Conservation (phyloP, 768 basidiomycete species). For the Rhizopogon sp. region DNA sequence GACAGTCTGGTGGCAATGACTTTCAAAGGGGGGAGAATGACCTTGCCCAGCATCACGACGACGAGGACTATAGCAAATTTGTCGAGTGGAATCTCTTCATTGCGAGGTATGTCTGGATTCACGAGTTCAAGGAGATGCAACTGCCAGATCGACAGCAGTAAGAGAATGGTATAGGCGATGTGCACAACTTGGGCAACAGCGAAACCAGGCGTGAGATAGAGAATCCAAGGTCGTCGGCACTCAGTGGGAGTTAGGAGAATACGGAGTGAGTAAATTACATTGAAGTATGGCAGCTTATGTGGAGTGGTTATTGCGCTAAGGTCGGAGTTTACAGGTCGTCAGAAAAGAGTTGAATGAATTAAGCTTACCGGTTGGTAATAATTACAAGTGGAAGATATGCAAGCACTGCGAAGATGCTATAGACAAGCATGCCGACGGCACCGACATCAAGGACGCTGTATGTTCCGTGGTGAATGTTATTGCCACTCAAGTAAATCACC, state of each 20-base stretch:
- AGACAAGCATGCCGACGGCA: slow-evolving; percentile 56
- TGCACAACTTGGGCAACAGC: slow-evolving; percentile 39
- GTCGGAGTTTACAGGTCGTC: background rate
- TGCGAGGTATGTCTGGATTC: slow-evolving; percentile 25
- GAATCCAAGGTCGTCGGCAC: slow-evolving; percentile 68
- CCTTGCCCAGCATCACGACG: slow-evolving; percentile 51
- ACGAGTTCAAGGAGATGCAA: slow-evolving; percentile 54
- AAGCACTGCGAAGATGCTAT: slow-evolving; percentile 60
- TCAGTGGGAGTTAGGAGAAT: slow-evolving; percentile 79
- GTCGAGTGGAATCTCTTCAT: slow-evolving; percentile 40
- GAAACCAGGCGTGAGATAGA: slow-evolving; percentile 75
- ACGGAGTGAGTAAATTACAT: slow-evolving; percentile 53
- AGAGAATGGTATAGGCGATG: slow-evolving; percentile 39
- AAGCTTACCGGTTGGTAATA: slow-evolving; percentile 65
- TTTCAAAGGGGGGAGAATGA: slow-evolving; percentile 68
- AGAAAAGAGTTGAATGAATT: background rate
- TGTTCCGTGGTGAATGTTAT: slow-evolving; percentile 54
- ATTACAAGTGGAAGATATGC: slow-evolving; percentile 66
- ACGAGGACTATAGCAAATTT: slow-evolving; percentile 52
- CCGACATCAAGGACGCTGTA: slow-evolving; percentile 62
- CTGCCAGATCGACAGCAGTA: slow-evolving; percentile 37
- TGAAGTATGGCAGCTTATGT: slow-evolving; percentile 63
- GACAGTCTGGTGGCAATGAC: slow-evolving; percentile 75
- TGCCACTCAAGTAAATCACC: slow-evolving; percentile 51
- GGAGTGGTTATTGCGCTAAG: slow-evolving; percentile 79